Base-by-base conservation (phyloP, 2,329 filamentous ascomycete genomes). In the Nothomitra cinnamomea region DNA sequence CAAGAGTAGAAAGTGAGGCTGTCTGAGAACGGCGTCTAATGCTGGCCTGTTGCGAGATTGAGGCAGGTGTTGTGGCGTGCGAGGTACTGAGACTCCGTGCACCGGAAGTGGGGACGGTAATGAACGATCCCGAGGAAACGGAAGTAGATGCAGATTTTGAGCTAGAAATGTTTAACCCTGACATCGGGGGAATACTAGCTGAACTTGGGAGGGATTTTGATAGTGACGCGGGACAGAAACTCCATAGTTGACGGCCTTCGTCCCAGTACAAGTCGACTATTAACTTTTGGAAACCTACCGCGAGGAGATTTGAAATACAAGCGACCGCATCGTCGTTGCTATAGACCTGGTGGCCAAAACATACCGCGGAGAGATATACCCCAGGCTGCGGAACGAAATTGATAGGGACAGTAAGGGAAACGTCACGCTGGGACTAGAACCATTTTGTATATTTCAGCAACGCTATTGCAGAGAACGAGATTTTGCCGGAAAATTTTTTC, bases 181-280 rank as follows among this genome's bases (percentile, higher is more conserved):
- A 17, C 2, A 21, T 28, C 15, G 21, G 22, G 25, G 43, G 25
- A 15, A 6, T 12, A 4, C 17, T 17, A 10, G 41, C 17, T 17
- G 41, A 6, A 13, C 22, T 48, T 28, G n/a, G 5, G 3, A 13
- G 21, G n/a, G 43, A 28, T 7, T n/a, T 42, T 25, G 43, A 25
- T 12, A 48, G 13, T 17, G 49, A 51, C 15, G 76, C 76, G 0
- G 80, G 80, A 61, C 80, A 84, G 17, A 83, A 70, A 51, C 70
- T 76, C 77, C 80, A 83, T 41, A 69, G 61, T 32, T 64, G 65
- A 25, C 72, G 69, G 28, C 65, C 69, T 22, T 70, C 60, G 57
- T 82, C 79, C 80, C 80, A 84, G 60, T 80, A 83, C 12, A 82
- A 59, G 62, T 84, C 80, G 25, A 82, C 64, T 43, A 75, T 65